These are phyloP conservation scores for Madurella mycetomatis DNA, from an alignment of 2,329 filamentous ascomycete genomes.

Conservation along the genomic window DNA sequence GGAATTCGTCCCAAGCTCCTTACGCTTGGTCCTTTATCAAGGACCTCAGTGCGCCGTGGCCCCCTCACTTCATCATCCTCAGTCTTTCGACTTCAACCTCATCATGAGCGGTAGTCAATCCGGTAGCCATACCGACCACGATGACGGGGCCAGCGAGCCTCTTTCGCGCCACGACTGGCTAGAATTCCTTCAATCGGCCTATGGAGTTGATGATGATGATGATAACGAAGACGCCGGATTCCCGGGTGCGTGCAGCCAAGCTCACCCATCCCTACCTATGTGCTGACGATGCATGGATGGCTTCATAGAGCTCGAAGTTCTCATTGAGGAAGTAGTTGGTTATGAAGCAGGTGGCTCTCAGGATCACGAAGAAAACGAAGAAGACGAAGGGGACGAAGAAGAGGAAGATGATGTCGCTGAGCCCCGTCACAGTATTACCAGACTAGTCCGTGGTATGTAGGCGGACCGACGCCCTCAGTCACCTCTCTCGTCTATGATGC, in stretches of 20 bases:
- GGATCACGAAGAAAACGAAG: slow-evolving; percentile 25
- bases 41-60: no score
- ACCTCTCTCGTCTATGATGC: slow-evolving; percentile 12
- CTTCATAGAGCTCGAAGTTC: slow-evolving; percentile 20
- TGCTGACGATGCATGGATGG: neutral
- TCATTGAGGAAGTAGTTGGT: slow-evolving; percentile 21
- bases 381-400: slow-evolving; percentile 28
- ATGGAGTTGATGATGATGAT: slow-evolving; percentile 17
- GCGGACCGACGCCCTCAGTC: neutral
- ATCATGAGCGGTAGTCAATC: slow-evolving; percentile 19
- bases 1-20: no score
- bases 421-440: slow-evolving; percentile 12
- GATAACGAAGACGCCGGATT: neutral
- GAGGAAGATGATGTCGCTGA: no score
- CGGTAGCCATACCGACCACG: slow-evolving; percentile 27
- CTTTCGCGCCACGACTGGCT: neutral
- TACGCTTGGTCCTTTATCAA: no score
- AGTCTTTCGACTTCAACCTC: neutral
- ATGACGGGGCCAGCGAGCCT: slow-evolving; percentile 27
- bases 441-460: slow-evolving; percentile 14
- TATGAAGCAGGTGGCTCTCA: slow-evolving; percentile 15
- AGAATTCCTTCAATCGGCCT: neutral
- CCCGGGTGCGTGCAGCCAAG: neutral
- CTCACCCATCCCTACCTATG: neutral
- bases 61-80: no score